phyloP scores from a whole-genome alignment of 257 asterid species.

The Nicotiana paniculata region DNA sequence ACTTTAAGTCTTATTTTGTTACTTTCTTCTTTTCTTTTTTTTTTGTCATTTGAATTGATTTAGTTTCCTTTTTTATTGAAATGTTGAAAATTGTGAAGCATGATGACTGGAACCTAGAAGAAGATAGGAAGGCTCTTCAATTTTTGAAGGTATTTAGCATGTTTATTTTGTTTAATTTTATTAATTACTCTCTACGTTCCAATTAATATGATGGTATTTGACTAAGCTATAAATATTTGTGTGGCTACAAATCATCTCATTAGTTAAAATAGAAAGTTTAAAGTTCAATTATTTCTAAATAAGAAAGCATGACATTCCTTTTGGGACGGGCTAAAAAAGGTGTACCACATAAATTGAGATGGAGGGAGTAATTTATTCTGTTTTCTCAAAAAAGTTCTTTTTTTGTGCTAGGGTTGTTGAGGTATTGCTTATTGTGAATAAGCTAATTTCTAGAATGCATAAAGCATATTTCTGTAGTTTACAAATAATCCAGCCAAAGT shows the following conservation, averaged over 20 bases:
- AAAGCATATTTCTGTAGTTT: background rate
- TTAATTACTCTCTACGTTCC: too few species aligned
- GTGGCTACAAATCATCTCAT: too few species aligned
- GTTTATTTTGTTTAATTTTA: background rate
- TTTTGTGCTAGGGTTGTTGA: background rate
- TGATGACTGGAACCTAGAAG: conserved; percentile 84
- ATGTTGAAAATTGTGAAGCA: conserved; percentile 44
- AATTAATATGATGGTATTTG: too few species aligned
- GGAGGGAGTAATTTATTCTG: background rate
- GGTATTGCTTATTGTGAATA: background rate
- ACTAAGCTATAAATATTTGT: too few species aligned
- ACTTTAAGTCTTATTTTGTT: background rate
- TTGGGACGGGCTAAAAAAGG: too few species aligned
- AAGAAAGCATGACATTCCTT: too few species aligned
- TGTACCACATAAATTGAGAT: too few species aligned
- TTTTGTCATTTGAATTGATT: background rate
- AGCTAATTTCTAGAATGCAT: background rate
- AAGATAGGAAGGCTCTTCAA: conserved; percentile 79
- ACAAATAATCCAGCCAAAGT: background rate
- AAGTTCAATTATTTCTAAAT: too few species aligned
- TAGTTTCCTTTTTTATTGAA: background rate
- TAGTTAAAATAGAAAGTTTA: too few species aligned
- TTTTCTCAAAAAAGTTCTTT: background rate
- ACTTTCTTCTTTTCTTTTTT: background rate
- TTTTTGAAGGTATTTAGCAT: conserved; percentile 48